These are phyloP conservation scores for Sphaerobolus stellatus DNA, from an alignment of 1,284 basidiomycete species.

Conservation along the genomic window DNA sequence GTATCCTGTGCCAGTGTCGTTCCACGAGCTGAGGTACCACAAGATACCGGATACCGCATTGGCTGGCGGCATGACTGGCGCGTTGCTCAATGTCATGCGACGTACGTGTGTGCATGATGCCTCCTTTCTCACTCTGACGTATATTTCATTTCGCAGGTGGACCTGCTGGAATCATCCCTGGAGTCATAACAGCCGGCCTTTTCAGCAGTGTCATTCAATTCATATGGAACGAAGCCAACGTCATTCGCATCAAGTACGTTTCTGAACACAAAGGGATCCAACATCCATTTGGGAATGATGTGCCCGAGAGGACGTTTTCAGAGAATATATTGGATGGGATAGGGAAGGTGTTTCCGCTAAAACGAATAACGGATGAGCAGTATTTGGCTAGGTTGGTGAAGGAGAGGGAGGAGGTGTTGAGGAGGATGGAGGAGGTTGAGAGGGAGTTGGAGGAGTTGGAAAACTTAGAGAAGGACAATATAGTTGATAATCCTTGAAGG, in stretches of 20 bases:
- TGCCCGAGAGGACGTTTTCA: conserved; percentile 5
- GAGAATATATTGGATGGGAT: conserved; percentile 16
- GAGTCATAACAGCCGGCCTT: conserved; percentile 52
- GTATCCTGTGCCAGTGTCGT: conserved; percentile 30
- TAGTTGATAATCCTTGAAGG: too few species aligned
- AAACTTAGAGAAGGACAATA: conserved; percentile 13
- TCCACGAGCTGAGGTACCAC: conserved; percentile 53
- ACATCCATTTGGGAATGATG: conserved; percentile 14
- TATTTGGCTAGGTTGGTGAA: conserved; percentile 55
- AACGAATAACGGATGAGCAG: conserved; percentile 59
- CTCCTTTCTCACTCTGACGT: background rate
- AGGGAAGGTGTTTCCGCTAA: conserved; percentile 43
- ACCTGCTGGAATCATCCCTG: conserved; percentile 43
- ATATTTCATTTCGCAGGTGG: conserved; percentile 36
- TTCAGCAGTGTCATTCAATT: conserved; percentile 60
- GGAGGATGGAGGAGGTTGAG: conserved; percentile 58
- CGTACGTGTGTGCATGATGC: conserved; percentile 32
- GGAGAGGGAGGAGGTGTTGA: conserved; percentile 50
- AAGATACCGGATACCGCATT: conserved; percentile 60
- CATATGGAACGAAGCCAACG: conserved; percentile 60
- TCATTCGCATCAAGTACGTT: conserved; percentile 56
- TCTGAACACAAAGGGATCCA: conserved; percentile 29
- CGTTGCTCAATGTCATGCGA: conserved; percentile 46
- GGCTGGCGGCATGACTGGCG: conserved; percentile 64
- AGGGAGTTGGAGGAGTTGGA: conserved; percentile 37